Conservation (phyloP, 202 grass and related monocot genomes). For the Sporobolus alterniflorus region DNA sequence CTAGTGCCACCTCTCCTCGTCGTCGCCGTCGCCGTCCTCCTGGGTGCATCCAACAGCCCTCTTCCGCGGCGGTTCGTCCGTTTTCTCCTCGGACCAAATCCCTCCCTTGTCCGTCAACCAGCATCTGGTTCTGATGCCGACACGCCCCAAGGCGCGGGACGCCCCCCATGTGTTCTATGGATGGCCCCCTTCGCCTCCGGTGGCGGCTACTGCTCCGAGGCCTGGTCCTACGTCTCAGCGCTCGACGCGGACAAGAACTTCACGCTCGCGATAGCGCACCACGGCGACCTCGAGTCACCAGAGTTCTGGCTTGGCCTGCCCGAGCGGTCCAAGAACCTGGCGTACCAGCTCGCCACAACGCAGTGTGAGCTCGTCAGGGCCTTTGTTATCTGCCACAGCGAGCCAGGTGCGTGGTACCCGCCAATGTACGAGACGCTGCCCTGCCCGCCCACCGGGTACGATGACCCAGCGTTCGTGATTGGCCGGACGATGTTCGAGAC, state of each 20-base stretch:
- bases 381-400: slow-evolving; percentile 76
- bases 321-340: slow-evolving; percentile 50
- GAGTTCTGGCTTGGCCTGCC: slow-evolving; percentile 76
- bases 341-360: slow-evolving; percentile 44
- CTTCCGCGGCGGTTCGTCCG: slow-evolving; percentile 23
- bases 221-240: slow-evolving; percentile 66
- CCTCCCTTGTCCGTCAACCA: not conserved
- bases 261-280: slow-evolving; percentile 59
- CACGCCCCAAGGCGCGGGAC: slow-evolving; percentile 2
- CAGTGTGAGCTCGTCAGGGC: slow-evolving; percentile 41
- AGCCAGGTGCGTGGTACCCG: slow-evolving; percentile 73
- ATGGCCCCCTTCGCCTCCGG: slow-evolving; percentile 77
- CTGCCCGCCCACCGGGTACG: slow-evolving; percentile 65
- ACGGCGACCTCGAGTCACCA: slow-evolving; percentile 61
- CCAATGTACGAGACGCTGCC: slow-evolving; percentile 63
- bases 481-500: slow-evolving; percentile 84
- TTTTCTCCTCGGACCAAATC: not conserved
- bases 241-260: slow-evolving; percentile 32
- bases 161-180: slow-evolving; percentile 85
- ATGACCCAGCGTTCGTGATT: slow-evolving; percentile 53
- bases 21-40: slow-evolving; percentile 39
- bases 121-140: not conserved
- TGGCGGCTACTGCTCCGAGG: slow-evolving; percentile 82
- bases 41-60: slow-evolving; percentile 19
- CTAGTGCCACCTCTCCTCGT: slow-evolving; percentile 37